phyloP scores from a whole-genome alignment of 768 basidiomycete species.

The Ephemerocybe angulata region DNA sequence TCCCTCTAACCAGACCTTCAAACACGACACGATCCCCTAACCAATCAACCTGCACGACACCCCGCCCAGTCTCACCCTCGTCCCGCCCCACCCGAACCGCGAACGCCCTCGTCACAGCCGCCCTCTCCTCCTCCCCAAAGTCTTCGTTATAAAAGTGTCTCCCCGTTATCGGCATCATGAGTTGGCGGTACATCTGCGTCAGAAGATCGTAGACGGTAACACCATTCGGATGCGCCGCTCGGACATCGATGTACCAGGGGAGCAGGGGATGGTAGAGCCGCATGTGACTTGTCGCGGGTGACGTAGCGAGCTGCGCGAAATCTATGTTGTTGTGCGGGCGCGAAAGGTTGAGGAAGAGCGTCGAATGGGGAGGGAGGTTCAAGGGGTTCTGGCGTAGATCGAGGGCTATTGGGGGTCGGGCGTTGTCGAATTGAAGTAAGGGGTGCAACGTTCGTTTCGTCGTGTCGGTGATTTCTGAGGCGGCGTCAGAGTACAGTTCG shows the following conservation, averaged over 20 bases:
- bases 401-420: slow-evolving; percentile 37
- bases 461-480: slow-evolving; percentile 26
- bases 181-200: slow-evolving; percentile 38
- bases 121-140: slow-evolving; percentile 38
- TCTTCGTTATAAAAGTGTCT: slow-evolving; percentile 60
- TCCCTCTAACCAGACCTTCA: slow-evolving; percentile 50
- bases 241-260: slow-evolving; percentile 68
- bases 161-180: slow-evolving; percentile 43
- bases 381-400: slow-evolving; percentile 47
- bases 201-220: slow-evolving; percentile 58
- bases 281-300: slow-evolving; percentile 46
- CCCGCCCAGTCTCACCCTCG: slow-evolving; percentile 30
- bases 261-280: slow-evolving; percentile 54
- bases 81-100: slow-evolving; percentile 38
- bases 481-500: neutral
- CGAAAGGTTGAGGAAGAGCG: slow-evolving; percentile 44
- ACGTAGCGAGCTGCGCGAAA: slow-evolving; percentile 50
- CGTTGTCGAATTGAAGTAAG: slow-evolving; percentile 24
- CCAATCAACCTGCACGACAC: slow-evolving; percentile 59
- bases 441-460: slow-evolving; percentile 28
- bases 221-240: slow-evolving; percentile 43
- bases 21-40: slow-evolving; percentile 51
- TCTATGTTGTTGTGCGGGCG: slow-evolving; percentile 45
- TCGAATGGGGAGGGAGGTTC: slow-evolving; percentile 13
- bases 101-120: slow-evolving; percentile 36